phyloP scores from a whole-genome alignment of 495 filamentous ascomycete species.

The Aspergillus saccharolyticus region DNA sequence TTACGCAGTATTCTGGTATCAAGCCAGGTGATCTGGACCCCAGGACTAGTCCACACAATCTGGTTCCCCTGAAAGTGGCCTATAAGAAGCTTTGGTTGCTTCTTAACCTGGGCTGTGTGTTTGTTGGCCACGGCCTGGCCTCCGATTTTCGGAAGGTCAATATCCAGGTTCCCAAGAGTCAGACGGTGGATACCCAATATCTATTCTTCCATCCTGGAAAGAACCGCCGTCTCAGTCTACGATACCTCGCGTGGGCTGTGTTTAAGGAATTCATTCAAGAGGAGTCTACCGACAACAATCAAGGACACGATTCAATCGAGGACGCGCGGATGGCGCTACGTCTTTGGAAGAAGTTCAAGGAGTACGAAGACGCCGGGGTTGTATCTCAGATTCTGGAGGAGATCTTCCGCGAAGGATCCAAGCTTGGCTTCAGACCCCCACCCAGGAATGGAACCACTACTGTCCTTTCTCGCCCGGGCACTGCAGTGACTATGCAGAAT shows the following conservation, averaged over 20 bases:
- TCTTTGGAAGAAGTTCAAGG: conserved; percentile 84
- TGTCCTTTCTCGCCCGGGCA: conserved; percentile 42
- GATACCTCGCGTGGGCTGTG: conserved; percentile 82
- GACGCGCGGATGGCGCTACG: conserved; percentile 86
- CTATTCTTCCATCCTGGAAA: conserved; percentile 66
- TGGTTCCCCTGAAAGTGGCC: conserved; percentile 81
- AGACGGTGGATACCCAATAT: conserved; percentile 89
- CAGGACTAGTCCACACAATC: conserved; percentile 63
- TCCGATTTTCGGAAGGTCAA: conserved; percentile 98
- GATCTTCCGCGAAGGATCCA: conserved; percentile 70
- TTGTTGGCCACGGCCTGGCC: conserved; percentile 86
- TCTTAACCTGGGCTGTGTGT: conserved; percentile 87
- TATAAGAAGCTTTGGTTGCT: conserved; percentile 99
- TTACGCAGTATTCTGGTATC: conserved; percentile 90
- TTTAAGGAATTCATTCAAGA: conserved; percentile 89
- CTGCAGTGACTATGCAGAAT: conserved; percentile 41
- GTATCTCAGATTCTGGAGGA: conserved; percentile 69
- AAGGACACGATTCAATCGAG: conserved; percentile 83
- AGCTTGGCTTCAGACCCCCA: conserved; percentile 70
- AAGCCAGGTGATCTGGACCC: conserved; percentile 77
- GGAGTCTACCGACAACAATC: conserved; percentile 48
- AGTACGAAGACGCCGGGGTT: conserved; percentile 81
- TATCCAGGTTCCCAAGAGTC: conserved; percentile 85
- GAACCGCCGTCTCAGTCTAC: conserved; percentile 73
- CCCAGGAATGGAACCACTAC: conserved; percentile 32